A percentile compares a stretch with the other conserved stretches of the same genome.
phyloP scores from a whole-genome alignment of 176 grass and related monocot species.

The Hsuehochloa calcarea region DNA sequence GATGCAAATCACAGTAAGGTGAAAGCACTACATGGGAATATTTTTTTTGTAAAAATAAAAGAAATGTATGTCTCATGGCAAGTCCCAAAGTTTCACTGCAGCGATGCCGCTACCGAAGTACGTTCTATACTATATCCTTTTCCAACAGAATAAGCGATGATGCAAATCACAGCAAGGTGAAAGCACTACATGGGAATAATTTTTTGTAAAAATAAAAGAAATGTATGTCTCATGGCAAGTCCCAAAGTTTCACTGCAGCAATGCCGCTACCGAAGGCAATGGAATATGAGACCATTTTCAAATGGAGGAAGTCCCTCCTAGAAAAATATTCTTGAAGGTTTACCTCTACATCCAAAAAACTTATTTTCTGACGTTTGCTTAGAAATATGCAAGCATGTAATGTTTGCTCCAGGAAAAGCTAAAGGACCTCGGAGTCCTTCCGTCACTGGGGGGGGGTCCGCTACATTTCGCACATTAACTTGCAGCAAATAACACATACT shows the following conservation, averaged over 20 bases:
- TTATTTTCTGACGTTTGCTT: slow-evolving; percentile 51
- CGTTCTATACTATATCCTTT: background rate
- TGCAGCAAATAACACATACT: background rate
- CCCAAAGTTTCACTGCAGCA: slow-evolving; percentile 50
- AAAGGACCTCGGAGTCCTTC: slow-evolving; percentile 46
- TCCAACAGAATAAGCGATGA: background rate
- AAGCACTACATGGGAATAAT: no score
- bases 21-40: no score
- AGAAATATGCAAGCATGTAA: slow-evolving; percentile 56
- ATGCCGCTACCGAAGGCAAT: slow-evolving; percentile 54
- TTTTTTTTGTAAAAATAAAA: no score
- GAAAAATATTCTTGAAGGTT: background rate
- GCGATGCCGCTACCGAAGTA: slow-evolving; percentile 35
- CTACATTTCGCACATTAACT: background rate
- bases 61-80: slow-evolving; percentile 68
- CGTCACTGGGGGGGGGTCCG: no score
- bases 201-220: background rate
- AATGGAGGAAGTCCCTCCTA: slow-evolving; percentile 27
- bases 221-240: slow-evolving; percentile 73
- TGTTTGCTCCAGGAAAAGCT: slow-evolving; percentile 38
- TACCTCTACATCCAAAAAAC: slow-evolving; percentile 40
- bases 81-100: slow-evolving; percentile 55
- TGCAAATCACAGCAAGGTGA: background rate
- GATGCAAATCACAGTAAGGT: no score
- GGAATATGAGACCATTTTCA: slow-evolving; percentile 68